Conservation (phyloP, 2,329 filamentous ascomycete species). For the Colletotrichum zoysiae region DNA sequence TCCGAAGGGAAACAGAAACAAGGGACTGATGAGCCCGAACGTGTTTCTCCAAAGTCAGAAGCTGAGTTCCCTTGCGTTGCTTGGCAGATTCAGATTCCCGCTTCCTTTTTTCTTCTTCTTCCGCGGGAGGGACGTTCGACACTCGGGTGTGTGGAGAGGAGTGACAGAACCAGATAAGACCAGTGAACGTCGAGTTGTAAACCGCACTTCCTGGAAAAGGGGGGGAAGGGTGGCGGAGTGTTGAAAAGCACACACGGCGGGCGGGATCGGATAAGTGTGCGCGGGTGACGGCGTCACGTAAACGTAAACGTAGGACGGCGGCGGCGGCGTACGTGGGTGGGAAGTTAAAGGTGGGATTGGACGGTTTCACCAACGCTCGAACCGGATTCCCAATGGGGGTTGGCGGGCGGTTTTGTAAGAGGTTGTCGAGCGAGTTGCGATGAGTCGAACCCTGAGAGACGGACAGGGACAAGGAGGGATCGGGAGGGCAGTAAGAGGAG, state of each 20-base stretch:
- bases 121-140: background rate
- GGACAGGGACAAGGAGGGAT: background rate
- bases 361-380: slow-evolving; percentile 26
- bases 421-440: slow-evolving; percentile 6
- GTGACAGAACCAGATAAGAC: slow-evolving; percentile 18
- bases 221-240: too few relatives aligned
- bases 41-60: slow-evolving; percentile 29
- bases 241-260: background rate
- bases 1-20: slow-evolving; percentile 1
- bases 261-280: slow-evolving; percentile 20
- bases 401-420: slow-evolving; percentile 31
- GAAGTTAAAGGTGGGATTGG: slow-evolving; percentile 32
- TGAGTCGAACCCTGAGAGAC: slow-evolving; percentile 4
- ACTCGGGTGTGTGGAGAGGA: background rate
- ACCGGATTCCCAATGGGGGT: slow-evolving; percentile 22
- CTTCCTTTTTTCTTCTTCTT: slow-evolving; percentile 19
- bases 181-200: background rate
- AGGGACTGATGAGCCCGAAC: slow-evolving; percentile 9
- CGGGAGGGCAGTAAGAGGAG: background rate
- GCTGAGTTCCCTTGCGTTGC: slow-evolving; percentile 41
- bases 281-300: slow-evolving; percentile 26
- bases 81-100: slow-evolving; percentile 28
- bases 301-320: slow-evolving; percentile 1
- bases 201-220: background rate
- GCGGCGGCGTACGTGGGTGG: slow-evolving; percentile 11